Conservation (phyloP, 2,329 filamentous ascomycete species). For the Pseudodiploospora longispora region DNA sequence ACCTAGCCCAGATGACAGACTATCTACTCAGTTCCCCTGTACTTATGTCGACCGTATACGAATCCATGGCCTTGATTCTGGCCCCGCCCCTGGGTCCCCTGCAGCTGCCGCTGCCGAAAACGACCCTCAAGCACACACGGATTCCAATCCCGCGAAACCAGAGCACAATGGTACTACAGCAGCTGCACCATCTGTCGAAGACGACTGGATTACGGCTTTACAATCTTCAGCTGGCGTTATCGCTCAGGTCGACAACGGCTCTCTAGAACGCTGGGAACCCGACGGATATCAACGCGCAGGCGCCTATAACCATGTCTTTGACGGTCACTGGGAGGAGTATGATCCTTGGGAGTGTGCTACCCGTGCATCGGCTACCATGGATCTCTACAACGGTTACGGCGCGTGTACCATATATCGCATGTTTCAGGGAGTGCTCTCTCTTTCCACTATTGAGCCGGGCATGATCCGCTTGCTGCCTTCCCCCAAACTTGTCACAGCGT, state of each 20-base stretch:
- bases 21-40: conserved; percentile 54
- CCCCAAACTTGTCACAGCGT: conserved; percentile 65
- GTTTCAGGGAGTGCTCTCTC: conserved; percentile 36
- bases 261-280: conserved; percentile 63
- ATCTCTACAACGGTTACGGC: conserved; percentile 50
- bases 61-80: conserved; percentile 40
- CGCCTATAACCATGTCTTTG: conserved; percentile 46
- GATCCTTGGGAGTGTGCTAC: conserved; percentile 48
- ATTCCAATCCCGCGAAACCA: conserved; percentile 17
- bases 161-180: no score
- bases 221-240: conserved; percentile 43
- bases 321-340: conserved; percentile 46
- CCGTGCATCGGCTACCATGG: conserved; percentile 44
- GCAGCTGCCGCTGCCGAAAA: not conserved
- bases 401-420: conserved; percentile 51
- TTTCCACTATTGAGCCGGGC: conserved; percentile 50
- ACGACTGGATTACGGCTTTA: conserved; percentile 31
- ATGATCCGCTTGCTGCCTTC: conserved; percentile 69
- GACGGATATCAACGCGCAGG: conserved; percentile 56
- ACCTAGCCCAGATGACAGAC: conserved; percentile 41
- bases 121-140: conserved; percentile 5
- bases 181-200: conserved; percentile 3
- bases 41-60: conserved; percentile 63
- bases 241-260: conserved; percentile 64
- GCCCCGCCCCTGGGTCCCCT: conserved; percentile 20